Conservation (phyloP, 1,284 basidiomycete genomes). For the Meripilus lineatus region DNA sequence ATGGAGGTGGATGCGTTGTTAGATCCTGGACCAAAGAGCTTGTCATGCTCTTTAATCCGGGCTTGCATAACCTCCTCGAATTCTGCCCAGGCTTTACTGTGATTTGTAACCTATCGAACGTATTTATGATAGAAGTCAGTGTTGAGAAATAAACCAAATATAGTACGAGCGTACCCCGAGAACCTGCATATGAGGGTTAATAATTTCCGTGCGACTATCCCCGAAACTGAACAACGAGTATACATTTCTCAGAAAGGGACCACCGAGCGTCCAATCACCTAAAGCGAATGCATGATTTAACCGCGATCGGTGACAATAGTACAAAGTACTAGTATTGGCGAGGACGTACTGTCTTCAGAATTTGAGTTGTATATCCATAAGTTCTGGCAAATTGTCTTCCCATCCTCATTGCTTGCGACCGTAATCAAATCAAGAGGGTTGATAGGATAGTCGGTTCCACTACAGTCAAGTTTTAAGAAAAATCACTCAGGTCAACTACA, state of each 20-base stretch:
- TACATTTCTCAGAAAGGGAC: conserved; percentile 12
- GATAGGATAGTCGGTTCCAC: conserved; percentile 10
- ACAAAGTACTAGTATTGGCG: too few relatives aligned
- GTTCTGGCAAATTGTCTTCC: conserved; percentile 4
- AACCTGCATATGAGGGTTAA: conserved; percentile 11
- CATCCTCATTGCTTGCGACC: background rate
- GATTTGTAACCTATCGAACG: too few relatives aligned
- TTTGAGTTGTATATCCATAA: too few relatives aligned
- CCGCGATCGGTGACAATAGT: too few relatives aligned
- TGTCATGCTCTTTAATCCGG: too few relatives aligned
- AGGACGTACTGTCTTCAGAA: too few relatives aligned
- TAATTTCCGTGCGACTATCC: conserved; percentile 2
- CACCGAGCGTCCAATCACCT: conserved; percentile 13
- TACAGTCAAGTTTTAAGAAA: background rate
- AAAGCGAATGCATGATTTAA: background rate
- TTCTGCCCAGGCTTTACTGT: background rate
- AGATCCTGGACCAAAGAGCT: too few relatives aligned
- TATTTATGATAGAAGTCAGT: too few relatives aligned
- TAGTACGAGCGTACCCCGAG: conserved; percentile 10
- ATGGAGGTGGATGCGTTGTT: too few relatives aligned
- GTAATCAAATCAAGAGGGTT: conserved; percentile 9
- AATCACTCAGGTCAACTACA: background rate
- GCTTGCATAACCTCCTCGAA: background rate
- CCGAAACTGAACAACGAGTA: conserved; percentile 14
- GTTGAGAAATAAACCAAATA: too few relatives aligned